These are phyloP conservation scores for Agapanthus africanus DNA, from an alignment of 106 monocot genomes.

Conservation along the genomic window DNA sequence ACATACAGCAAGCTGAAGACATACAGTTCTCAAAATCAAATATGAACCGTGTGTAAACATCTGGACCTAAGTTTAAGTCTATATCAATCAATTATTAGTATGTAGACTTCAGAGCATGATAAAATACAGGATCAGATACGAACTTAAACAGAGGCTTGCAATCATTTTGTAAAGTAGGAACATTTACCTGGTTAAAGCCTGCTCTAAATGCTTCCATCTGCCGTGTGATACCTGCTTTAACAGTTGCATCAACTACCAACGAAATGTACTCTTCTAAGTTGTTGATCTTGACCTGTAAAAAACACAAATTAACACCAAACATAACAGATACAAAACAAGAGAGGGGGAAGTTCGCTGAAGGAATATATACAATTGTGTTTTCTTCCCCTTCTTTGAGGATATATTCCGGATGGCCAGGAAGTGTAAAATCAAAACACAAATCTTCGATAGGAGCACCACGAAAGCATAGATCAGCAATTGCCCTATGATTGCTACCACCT, in stretches of 20 bases:
- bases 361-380: constrained; percentile 30
- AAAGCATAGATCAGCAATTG: constrained; percentile 45
- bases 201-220: constrained; percentile 90
- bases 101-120: too few species aligned
- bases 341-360: background rate
- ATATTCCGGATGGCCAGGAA: constrained; percentile 95
- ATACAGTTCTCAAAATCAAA: too few species aligned
- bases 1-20: too few species aligned
- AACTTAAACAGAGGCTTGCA: background rate
- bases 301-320: background rate
- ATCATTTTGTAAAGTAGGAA: background rate
- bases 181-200: constrained; percentile 90
- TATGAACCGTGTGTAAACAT: too few species aligned
- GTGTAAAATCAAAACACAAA: constrained; percentile 75
- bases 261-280: constrained; percentile 87
- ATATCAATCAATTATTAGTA: too few species aligned
- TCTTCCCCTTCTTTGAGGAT: constrained; percentile 70
- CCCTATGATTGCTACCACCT: constrained; percentile 24
- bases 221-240: constrained; percentile 71
- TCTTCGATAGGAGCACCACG: constrained; percentile 77
- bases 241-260: constrained; percentile 86
- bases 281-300: constrained; percentile 64
- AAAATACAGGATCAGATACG: background rate
- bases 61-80: too few species aligned
- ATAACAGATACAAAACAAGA: background rate